phyloP scores from a whole-genome alignment of 352 stramenopile species.

The Phytophthora sp. region DNA sequence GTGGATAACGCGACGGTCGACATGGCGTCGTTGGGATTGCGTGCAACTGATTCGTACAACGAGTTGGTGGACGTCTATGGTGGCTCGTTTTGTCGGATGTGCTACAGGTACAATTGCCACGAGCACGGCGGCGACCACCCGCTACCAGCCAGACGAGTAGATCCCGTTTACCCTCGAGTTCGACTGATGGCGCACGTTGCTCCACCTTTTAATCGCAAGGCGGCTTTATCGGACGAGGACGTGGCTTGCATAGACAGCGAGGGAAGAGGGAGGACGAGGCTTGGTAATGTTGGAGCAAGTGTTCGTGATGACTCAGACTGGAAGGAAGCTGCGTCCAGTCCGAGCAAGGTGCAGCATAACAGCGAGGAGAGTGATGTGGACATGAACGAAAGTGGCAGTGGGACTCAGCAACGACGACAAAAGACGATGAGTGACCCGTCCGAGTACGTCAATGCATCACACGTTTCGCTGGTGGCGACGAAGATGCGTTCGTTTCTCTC shows the following conservation, averaged over 20 bases:
- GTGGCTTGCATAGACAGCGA: conserved; percentile 18
- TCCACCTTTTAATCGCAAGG: conserved; percentile 8
- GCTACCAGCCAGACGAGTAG: conserved; percentile 50
- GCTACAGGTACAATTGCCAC: conserved; percentile 92
- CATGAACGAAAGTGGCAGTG: background rate
- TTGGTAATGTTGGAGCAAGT: no score
- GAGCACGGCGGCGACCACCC: conserved; percentile 87
- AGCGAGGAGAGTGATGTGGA: background rate
- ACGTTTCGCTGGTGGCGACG: conserved; percentile 43
- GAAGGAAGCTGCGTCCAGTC: background rate
- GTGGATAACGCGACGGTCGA: conserved; percentile 16
- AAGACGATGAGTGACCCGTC: conserved; percentile 34
- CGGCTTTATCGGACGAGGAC: conserved; percentile 12
- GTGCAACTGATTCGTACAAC: conserved; percentile 61
- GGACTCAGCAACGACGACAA: background rate
- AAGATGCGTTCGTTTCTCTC: conserved; percentile 53
- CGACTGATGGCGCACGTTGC: conserved; percentile 23
- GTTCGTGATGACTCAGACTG: background rate
- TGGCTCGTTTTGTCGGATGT: conserved; percentile 90
- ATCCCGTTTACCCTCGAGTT: conserved; percentile 61
- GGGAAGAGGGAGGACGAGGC: background rate
- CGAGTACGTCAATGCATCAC: conserved; percentile 63
- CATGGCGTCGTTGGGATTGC: conserved; percentile 45
- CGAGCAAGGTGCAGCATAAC: background rate
- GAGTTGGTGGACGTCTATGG: conserved; percentile 83